Evolutionary conservation across 2,329 filamentous ascomycete genomes (phyloP), one percentile per base, ranked within the genome.

Genomic region (Talaromyces sp.): DNA sequence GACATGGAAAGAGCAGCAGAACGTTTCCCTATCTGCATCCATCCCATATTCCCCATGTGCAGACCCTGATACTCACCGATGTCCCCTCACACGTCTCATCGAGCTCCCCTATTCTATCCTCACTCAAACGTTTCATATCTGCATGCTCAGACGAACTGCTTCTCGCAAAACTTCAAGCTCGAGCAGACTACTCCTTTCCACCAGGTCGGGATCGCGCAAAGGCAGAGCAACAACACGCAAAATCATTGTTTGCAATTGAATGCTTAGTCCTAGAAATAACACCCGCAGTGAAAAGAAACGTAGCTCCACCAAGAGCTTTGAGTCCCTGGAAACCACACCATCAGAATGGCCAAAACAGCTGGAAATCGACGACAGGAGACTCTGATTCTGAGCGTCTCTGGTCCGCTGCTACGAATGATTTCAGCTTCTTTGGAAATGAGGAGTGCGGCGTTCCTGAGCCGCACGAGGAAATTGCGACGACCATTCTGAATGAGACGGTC

Each of bases 341-440:
- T 2, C 79, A 76, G 18, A 78, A 80, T 33, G 81, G 80, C 71
- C 76, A 79, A 37, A 77, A 77, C 50, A 74, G 75, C 8, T 80
- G 77, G 6, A 82, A 80, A 65, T 86, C 84, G 6, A 82, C 82
- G 33, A 87, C 84, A 0, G 83, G 85, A 54, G 85, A 87, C 66
- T 73, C 76, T 8, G 85, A 88, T 67, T 83, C 81, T 4, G 85
- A 87, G 69, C 79, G 80, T 3, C 77, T 87, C 11, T 87, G 84
- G 85, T 77, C 80, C 57, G 84, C 84, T 8, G 83, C 84, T 3
- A 77, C 80, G 62, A 77, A 82, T 58, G 85, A 88, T 68, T 88
- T 87, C 65, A 84, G 82, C 31, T 86, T 86, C 72, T 88, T 88
- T 63, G 80, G 77, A 0, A 83, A 84, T 42, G 82, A 82, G 54